Base-by-base conservation (phyloP, 2,329 filamentous ascomycete species). In the Arthrobotrys megalospora region DNA sequence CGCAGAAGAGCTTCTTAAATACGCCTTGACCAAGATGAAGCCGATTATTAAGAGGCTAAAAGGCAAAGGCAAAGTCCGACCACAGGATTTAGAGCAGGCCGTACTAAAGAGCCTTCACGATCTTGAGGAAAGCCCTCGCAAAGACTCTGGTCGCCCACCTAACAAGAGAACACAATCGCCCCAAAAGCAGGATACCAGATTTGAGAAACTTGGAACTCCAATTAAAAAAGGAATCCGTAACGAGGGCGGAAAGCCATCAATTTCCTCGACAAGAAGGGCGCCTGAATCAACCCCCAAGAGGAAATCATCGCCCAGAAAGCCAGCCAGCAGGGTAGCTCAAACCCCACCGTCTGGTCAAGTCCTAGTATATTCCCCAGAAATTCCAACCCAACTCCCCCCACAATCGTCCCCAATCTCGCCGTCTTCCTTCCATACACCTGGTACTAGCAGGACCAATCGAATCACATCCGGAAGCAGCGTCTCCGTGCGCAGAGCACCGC, bases 11-110 rank as follows among this genome's bases (percentile, higher is more conserved):
- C 67, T 67, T 14, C 34, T 78, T 10, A 14, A 38, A 11, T 72
- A 72, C 24, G 70, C 66, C 32, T 14, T 60, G 8, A 38, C 6
- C n/a, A 70, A 63, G 14, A 72, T 78, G 67, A 71, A 66, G 32
- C 75, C 75, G n/a, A 14, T 53, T 38, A 65, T 78, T 16, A 78
- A 78, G 34, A 34, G 28, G 38, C 14, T 78, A 1, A 71, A 67
- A 32, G 12, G 50, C 24, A 63, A 60, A 16, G 62, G 53, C 5
- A 77, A 71, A 48, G 5, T 68, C 28, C 5, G 36, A 6, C 16
- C 41, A 6, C 43, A 36, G 10, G 43, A 78, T 16, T 48, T 78
- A 19, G 67, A 78, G 32, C 28, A 63, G 19, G 62, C 62, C 1
- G 62, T 78, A 6, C 43, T 78, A 12, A 43, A 38, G 2, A 32